These are phyloP conservation scores for Hypoxylon sp. DNA, from an alignment of 2,329 filamentous ascomycete species.

Conservation along the genomic window DNA sequence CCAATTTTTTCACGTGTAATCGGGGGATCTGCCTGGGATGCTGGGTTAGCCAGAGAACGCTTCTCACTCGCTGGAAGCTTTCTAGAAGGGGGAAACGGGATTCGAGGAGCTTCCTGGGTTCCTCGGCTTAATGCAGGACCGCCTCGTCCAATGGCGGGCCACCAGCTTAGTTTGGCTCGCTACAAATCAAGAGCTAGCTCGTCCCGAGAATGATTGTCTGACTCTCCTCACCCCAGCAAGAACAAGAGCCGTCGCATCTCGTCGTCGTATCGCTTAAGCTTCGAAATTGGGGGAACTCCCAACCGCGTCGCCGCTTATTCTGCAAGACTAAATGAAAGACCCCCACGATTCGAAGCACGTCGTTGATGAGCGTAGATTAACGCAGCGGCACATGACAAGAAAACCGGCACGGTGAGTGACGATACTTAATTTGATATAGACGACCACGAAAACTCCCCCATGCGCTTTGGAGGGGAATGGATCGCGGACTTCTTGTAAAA, in stretches of 20 bases:
- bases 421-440: constrained; percentile 29
- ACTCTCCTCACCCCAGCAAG: constrained; percentile 17
- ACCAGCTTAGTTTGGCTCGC: constrained; percentile 15
- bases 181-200: constrained; percentile 33
- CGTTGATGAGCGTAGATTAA: constrained; percentile 39
- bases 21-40: constrained; percentile 49
- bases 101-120: constrained; percentile 31
- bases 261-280: constrained; percentile 41
- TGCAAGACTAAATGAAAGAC: constrained; percentile 38
- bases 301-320: constrained; percentile 15
- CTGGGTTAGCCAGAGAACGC: constrained; percentile 31
- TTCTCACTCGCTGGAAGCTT: constrained; percentile 41
- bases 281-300: constrained; percentile 35
- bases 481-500: constrained; percentile 37
- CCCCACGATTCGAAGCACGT: constrained; percentile 34
- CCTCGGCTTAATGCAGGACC: constrained; percentile 43
- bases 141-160: constrained; percentile 33
- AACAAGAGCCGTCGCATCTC: constrained; percentile 35
- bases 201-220: constrained; percentile 30
- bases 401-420: constrained; percentile 30
- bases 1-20: constrained; percentile 47
- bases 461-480: constrained; percentile 29
- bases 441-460: constrained; percentile 37
- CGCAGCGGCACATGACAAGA: constrained; percentile 37
- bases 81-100: constrained; percentile 41